Percentiles rank a stretch among this genome's conserved stretches.
phyloP scores from a whole-genome alignment of 1,139 yeast genomes.

The Candida buenavistaensis region DNA sequence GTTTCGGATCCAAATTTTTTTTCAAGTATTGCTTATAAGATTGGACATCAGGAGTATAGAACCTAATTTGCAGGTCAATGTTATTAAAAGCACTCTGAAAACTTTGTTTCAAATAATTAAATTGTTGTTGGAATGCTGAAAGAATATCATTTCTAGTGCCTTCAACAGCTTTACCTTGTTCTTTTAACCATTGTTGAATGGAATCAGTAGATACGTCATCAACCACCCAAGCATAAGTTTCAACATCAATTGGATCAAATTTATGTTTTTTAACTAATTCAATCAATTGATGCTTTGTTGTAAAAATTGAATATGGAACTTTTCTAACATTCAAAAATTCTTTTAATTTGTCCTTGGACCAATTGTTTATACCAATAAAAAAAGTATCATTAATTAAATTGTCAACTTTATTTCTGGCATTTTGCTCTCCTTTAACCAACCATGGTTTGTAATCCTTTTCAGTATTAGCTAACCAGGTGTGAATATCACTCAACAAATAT shows the following conservation, averaged over 20 bases:
- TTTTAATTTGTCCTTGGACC: conserved; percentile 51
- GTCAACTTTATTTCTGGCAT: conserved; percentile 17
- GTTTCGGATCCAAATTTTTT: conserved; percentile 8
- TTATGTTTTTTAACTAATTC: conserved; percentile 48
- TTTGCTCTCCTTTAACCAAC: conserved; percentile 23
- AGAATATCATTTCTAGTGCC: conserved; percentile 27
- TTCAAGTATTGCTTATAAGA: conserved; percentile 18
- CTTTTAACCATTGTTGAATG: conserved; percentile 24
- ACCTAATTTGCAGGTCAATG: conserved; percentile 18
- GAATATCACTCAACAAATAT: conserved; percentile 46
- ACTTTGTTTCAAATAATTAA: conserved; percentile 7
- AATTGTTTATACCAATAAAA: conserved; percentile 42
- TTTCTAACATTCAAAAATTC: conserved; percentile 55
- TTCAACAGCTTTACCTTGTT: conserved; percentile 24
- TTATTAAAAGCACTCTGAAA: conserved; percentile 10
- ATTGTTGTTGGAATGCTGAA: conserved; percentile 14
- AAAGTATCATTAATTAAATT: conserved; percentile 46
- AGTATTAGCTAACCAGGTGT: conserved; percentile 32
- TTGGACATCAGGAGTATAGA: conserved; percentile 19
- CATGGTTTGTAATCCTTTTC: conserved; percentile 24
- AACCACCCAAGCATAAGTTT: conserved; percentile 22
- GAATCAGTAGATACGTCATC: conserved; percentile 22
- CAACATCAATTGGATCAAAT: conserved; percentile 31
- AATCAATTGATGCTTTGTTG: conserved; percentile 47
- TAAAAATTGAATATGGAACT: conserved; percentile 43